Evolutionary conservation across 371 early-diverging fungal genomes (phyloP).

Genomic region (Mucor sp.): DNA sequence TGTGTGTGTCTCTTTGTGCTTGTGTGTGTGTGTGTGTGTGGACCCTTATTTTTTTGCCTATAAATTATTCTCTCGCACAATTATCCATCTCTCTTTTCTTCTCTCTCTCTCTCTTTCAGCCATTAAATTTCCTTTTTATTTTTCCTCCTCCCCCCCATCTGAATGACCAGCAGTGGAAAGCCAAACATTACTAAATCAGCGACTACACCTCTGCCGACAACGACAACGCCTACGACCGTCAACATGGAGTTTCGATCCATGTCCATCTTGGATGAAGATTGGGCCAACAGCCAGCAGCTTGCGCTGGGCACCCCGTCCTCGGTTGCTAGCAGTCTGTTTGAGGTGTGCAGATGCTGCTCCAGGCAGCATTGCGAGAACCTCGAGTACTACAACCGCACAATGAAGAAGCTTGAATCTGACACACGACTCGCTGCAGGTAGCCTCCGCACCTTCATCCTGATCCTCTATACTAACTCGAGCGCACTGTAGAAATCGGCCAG

Average conservation of each 20-base stretch:
- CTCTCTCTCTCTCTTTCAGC: background rate
- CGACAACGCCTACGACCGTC: background rate
- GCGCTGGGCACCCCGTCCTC: conserved; percentile 17
- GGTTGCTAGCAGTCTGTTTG: conserved; percentile 15
- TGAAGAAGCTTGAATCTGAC: conserved; percentile 40
- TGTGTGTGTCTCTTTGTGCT: background rate
- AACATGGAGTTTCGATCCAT: conserved; percentile 11
- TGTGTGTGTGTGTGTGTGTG: background rate
- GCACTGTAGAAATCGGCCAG: conserved; percentile 38
- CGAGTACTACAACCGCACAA: conserved; percentile 26
- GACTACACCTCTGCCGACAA: background rate
- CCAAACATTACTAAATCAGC: background rate
- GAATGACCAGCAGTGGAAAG: background rate
- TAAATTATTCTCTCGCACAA: background rate
- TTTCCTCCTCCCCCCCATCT: background rate
- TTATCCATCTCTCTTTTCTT: background rate
- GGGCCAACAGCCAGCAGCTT: conserved; percentile 10
- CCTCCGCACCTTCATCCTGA: background rate
- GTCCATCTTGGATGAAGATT: conserved; percentile 7
- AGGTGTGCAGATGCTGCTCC: conserved; percentile 35
- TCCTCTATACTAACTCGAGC: background rate
- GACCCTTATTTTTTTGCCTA: background rate
- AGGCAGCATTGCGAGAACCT: conserved; percentile 26
- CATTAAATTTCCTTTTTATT: conserved; percentile 5
- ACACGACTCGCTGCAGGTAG: conserved; percentile 48